Conservation (phyloP, 768 basidiomycete species). For the Podaxis sp. region DNA sequence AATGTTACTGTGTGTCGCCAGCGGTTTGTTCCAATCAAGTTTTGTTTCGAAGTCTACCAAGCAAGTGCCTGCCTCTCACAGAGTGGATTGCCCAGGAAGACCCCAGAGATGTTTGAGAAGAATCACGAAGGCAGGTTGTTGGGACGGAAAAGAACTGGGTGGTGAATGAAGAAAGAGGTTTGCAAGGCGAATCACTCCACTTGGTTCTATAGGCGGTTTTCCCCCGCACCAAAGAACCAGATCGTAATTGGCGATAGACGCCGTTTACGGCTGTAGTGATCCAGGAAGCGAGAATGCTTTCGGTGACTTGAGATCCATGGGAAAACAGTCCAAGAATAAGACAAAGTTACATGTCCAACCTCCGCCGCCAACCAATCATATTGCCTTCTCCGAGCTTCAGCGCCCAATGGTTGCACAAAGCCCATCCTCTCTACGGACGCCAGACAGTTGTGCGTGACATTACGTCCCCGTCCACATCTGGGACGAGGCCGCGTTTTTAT, state of each 20-base stretch:
- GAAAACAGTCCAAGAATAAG: background rate
- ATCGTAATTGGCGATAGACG: background rate
- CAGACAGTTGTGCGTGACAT: too few species aligned
- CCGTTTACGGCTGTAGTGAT: too few species aligned
- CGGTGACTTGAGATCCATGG: background rate
- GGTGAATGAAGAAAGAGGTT: background rate
- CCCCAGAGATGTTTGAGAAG: background rate
- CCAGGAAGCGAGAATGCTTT: background rate
- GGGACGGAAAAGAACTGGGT: too few species aligned
- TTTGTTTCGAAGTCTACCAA: background rate
- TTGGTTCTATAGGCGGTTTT: background rate
- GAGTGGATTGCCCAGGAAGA: background rate
- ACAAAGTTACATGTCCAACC: background rate
- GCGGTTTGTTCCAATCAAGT: background rate
- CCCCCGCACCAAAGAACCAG: background rate
- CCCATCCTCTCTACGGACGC: too few species aligned
- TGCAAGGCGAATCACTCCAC: background rate
- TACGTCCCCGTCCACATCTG: too few species aligned
- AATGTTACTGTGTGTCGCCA: background rate
- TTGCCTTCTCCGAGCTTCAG: background rate
- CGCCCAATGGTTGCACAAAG: too few species aligned
- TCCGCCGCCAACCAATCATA: background rate
- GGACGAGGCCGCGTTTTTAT: too few species aligned
- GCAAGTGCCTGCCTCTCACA: background rate
- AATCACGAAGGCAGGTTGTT: background rate